Base-by-base conservation (phyloP, 306 rosid species). In the Inga oerstediana region DNA sequence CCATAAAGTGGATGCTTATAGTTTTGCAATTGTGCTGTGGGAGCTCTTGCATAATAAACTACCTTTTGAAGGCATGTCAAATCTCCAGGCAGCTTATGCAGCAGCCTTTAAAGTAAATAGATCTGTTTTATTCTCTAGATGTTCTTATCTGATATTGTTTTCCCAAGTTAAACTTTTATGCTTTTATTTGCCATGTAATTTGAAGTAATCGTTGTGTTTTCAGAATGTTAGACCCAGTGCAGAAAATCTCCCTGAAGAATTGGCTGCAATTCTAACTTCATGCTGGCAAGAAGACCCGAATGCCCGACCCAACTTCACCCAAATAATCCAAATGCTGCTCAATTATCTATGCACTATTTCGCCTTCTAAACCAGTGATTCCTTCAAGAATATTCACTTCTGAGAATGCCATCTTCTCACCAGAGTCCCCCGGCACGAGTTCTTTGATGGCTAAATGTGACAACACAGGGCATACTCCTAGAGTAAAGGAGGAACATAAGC, bases 31-130 rank as follows among this genome's bases (percentile, higher is more conserved):
- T 3, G 98, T 95, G 84, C 84, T 95, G 87, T 95, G 98, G 98
- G 98, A 95, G 88, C 96, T 95, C 66, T 88, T 95, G 10, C 93
- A 93, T 91, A 95, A 95, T 90, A 95, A 87, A 84, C 84, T 93
- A 89, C 98, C 98, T 34, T 95, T 95, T 69, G 94, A 95, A 91
- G 98, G 98, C 91, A 95, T 95, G 98, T 93, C 98, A 74, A 95
- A 95, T 86, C 98, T 95, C 62, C 98, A 95, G 81, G 98, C 98
- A 43, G 98, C 98, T 67, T 95, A 95, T 89, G 97, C 98, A 11
- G 98, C 98, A 27, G 98, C 98, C 68, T 93, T 95, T 79, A 95
- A 95, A 86, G 98, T 95, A 81, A 87, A 44, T 45, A 10, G 6
- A 41, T 51, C 78, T 41, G 81, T 48, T 75, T 44, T 30, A 8